Base-by-base conservation (phyloP, 2,329 filamentous ascomycete genomes). In the Cryphonectria naterciae region DNA sequence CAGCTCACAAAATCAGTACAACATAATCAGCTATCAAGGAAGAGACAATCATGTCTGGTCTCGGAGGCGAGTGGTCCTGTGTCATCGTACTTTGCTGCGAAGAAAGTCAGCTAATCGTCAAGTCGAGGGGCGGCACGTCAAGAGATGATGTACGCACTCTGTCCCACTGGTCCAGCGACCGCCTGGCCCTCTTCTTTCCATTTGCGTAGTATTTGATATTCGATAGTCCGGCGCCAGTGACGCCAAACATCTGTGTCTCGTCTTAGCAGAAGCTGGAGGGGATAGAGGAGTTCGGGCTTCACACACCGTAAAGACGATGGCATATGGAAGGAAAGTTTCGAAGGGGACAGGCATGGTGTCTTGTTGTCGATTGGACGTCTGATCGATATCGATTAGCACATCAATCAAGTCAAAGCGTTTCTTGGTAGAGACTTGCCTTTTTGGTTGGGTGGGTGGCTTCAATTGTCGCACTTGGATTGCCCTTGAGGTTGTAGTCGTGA, bases 291-390 rank as follows among this genome's bases (percentile, higher is more conserved):
- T 46, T 56, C 28, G 19, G 69, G 65, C 43, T 46, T 74, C 72
- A n/a, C 87, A 80, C 85, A 91, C 88, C 77, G 81, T 84, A 76
- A 88, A 80, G 80, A 91, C 87, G 84, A 91, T 90, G 80, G 82
- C 89, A 80, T 90, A 91, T 60, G 89, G 88, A 80, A 91, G 83
- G 75, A 91, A 78, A 65, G 88, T 82, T 81, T 91, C 89, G 81
- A 90, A 91, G 64, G 89, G 89, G 74, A 91, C 81, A 72, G 87
- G 86, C 89, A 91, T 91, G 68, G 77, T 80, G 80, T 73, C 73
- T 74, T 64, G 43, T 72, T 70, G 61, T 58, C 46, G 8, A 37
- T 64, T 37, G 68, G 70, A 41, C 65, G 70, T 74, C 72, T 54
- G 39, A 69, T 54, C 71, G 19, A 49, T 67, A 75, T 71, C 54